Evolutionary conservation across 2,329 filamentous ascomycete genomes (phyloP), one percentile per base, ranked within the genome.

Genomic region (Raffaelea deltoideospora): DNA sequence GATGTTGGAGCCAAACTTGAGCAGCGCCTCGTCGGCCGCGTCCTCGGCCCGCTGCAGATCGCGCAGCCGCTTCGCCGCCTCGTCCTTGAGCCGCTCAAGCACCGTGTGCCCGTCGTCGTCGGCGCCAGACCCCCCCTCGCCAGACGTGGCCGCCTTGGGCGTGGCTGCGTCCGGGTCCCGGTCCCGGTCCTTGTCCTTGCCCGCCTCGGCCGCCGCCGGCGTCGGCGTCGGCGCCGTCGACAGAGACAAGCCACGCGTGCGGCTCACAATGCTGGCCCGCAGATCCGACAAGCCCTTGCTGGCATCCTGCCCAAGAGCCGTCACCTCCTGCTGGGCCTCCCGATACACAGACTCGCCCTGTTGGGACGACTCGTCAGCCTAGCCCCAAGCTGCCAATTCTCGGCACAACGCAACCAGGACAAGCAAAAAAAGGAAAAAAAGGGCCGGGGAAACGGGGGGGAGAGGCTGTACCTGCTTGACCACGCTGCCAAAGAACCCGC

Each of bases 1-100:
- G 34, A 98, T 76, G 49, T 90, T 95, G 40, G 76, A 76, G 18
- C 90, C 90, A 50, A 96, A 95, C 46, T 84, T 83, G 47, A 96
- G 63, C 10, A 98, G 72, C 1, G 90, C 90, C 56, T 96, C 90
- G 54, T 98, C 90, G 8, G 90, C 90, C 4, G 88, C 88, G 52
- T 96, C 88, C 58, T 98, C 90, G 11, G 88, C 90, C 48, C 76
- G 75, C 52, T 95, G 83, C 17, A 96, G 77, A 41, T 95, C 85
- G 51, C 84, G 90, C 41, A 96, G 63, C 33, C 85, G 74, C 58
- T 85, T 86, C 20, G 82, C 67, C 5, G 86, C 86, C 59, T 92
- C 83, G 17, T 65, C 59, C 39, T 76, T 74, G 53, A 96, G 73
- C 31, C 81, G 73, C 5, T 79, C 74, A 22, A 96, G 73, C 40